These are phyloP conservation scores for Aschersonia sp. DNA, from an alignment of 2,329 filamentous ascomycete species.

Conservation along the genomic window DNA sequence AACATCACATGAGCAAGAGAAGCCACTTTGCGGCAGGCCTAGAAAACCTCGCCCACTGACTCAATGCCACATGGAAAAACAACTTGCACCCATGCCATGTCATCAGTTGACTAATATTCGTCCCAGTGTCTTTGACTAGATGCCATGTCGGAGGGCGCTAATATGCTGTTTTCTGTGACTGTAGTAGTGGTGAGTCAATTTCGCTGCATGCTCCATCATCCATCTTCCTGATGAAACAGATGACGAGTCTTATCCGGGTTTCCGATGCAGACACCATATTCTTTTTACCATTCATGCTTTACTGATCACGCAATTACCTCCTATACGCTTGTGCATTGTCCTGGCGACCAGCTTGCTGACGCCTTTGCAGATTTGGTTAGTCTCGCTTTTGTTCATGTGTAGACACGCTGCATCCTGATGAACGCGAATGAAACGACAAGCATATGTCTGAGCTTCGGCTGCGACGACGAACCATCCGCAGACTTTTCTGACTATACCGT, in stretches of 20 bases:
- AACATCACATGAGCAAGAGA: conserved; percentile 55
- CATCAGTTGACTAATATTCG: background rate
- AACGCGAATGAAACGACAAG: conserved; percentile 81
- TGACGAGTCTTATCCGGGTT: conserved; percentile 69
- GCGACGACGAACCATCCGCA: conserved; percentile 24
- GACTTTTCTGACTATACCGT: conserved; percentile 7
- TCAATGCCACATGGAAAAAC: conserved; percentile 4
- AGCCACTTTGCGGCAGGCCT: conserved; percentile 94
- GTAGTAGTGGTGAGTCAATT: background rate
- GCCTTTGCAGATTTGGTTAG: too few species aligned
- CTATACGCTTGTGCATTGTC: conserved; percentile 8
- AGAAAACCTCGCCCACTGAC: conserved; percentile 99
- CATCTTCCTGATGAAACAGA: conserved; percentile 21
- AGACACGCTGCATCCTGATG: conserved; percentile 46
- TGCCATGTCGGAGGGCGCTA: too few species aligned
- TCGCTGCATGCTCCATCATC: background rate
- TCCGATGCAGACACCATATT: conserved; percentile 54
- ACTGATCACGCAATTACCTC: conserved; percentile 19
- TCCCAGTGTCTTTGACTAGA: too few species aligned
- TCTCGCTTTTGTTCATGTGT: background rate
- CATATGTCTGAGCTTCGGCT: conserved; percentile 81
- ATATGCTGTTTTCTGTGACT: too few species aligned
- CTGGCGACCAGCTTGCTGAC: too few species aligned
- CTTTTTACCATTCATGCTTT: conserved; percentile 62
- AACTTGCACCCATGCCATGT: background rate